Evolutionary conservation across 176 grass and related monocot species (phyloP).

Genomic region (Coix lacrymajobi): DNA sequence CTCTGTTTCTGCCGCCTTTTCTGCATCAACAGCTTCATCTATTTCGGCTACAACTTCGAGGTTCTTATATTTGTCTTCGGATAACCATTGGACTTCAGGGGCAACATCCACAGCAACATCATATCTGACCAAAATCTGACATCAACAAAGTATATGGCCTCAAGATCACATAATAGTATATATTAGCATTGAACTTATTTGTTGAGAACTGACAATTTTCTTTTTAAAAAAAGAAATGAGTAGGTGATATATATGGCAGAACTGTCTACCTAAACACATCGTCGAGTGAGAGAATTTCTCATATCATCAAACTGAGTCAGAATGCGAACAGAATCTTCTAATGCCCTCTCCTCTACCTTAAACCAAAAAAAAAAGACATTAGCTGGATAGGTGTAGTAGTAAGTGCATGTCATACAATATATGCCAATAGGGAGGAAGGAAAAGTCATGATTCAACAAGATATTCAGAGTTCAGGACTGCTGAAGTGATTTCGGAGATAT

Average conservation of each 20-base stretch:
- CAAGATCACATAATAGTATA: neutral
- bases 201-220: neutral
- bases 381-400: neutral
- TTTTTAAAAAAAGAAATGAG: constrained; percentile 6
- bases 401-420: no score
- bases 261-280: constrained; percentile 63
- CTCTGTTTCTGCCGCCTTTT: constrained; percentile 67
- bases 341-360: constrained; percentile 87
- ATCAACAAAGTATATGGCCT: constrained; percentile 4
- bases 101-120: constrained; percentile 76
- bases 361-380: constrained; percentile 1
- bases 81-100: constrained; percentile 74
- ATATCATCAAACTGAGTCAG: constrained; percentile 73
- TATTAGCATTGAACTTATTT: neutral
- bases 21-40: constrained; percentile 69
- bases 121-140: constrained; percentile 50
- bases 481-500: neutral
- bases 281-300: constrained; percentile 50
- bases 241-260: neutral
- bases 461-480: neutral
- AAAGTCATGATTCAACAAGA: constrained; percentile 9
- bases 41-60: constrained; percentile 91
- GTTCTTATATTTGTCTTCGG: constrained; percentile 84
- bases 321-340: constrained; percentile 91
- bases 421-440: no score